Conservation (phyloP, 768 basidiomycete species). For the Auricularia heimuer region DNA sequence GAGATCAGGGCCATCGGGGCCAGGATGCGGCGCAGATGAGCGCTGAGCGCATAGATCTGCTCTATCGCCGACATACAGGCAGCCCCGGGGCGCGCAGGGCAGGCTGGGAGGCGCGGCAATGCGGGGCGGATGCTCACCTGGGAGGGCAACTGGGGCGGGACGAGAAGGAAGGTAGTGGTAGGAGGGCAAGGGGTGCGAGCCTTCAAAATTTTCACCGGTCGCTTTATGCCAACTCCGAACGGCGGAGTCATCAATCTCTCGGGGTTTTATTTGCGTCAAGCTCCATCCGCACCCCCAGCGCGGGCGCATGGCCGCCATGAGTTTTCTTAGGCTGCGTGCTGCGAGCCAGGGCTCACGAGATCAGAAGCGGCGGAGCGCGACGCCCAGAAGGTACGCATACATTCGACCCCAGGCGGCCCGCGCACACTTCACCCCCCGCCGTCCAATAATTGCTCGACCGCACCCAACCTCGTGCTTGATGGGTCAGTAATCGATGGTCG, state of each 20-base stretch:
- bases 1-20: background rate
- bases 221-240: background rate
- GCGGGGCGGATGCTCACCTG: background rate
- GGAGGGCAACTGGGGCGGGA: background rate
- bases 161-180: background rate
- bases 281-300: background rate
- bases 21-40: background rate
- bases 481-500: too few species aligned
- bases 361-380: background rate
- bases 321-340: background rate
- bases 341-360: background rate
- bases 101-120: background rate
- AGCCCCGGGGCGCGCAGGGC: background rate
- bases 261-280: too few species aligned
- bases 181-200: background rate
- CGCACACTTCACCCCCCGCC: background rate
- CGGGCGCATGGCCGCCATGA: background rate
- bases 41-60: background rate
- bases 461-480: too few species aligned
- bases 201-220: background rate
- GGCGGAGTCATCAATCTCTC: background rate
- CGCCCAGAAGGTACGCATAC: background rate
- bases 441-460: too few species aligned
- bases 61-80: background rate
- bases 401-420: background rate